Base-by-base conservation (phyloP, 805 yeast species). In the Suhomyces vadensis region DNA sequence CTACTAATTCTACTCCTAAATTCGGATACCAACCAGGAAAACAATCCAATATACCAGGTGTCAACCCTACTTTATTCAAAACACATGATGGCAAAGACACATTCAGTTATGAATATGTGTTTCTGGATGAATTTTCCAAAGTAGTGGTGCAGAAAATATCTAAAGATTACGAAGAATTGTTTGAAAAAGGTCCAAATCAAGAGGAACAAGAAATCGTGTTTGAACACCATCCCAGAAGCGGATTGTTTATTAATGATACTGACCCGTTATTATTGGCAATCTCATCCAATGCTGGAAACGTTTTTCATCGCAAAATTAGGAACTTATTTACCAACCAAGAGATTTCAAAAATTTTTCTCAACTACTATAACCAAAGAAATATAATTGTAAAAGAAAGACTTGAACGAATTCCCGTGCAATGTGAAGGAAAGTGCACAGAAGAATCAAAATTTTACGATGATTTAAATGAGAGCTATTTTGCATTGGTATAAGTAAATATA, bases 391-490 rank as follows among this genome's bases (percentile, higher is more conserved):
- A 7, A 8, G 26, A 24, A 24, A 7, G 26, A 8, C 26, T 10
- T 8, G 26, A 24, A 10, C 26, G 10, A 10, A 24, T 24, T 10
- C 7, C 10, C 10, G n/a, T n/a, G n/a, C n/a, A n/a, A n/a, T 8
- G 26, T 24, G 21, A n/a, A 19, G 35, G n/a, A 17, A 16, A 23
- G 22, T n/a, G n/a, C n/a, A 22, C 5, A 19, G 37, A 35, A 14
- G 5, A 4, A 6, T 14, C 19, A 4, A 35, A 46, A 14, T 46
- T 46, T 31, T 42, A 46, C 39, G 40, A 46, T 16, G 50, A 42
- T 29, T 37, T 42, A 23, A 35, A 39, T 24, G 10, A 8, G 10
- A 8, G 9, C 10, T 24, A 24, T 24, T n/a, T n/a, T n/a, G n/a
- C n/a, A n/a, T n/a, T n/a, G n/a, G n/a, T n/a, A n/a, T n/a, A n/a